phyloP scores from a whole-genome alignment of 2,329 filamentous ascomycete species.

The Calonectria hongkongensis region DNA sequence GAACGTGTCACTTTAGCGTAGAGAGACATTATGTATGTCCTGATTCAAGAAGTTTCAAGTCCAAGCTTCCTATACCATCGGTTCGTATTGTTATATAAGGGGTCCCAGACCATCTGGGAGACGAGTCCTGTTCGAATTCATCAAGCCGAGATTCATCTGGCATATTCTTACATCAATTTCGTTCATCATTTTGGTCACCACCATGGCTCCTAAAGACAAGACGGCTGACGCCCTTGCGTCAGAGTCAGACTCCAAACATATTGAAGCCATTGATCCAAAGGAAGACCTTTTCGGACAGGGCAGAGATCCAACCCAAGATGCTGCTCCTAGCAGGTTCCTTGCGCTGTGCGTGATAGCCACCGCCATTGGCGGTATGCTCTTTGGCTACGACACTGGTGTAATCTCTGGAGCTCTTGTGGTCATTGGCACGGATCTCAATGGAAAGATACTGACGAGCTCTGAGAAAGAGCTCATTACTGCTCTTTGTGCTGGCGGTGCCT shows the following conservation, averaged over 20 bases:
- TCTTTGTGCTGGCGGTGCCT: slow-evolving; percentile 47
- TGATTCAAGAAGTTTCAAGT: background rate
- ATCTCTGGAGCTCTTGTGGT: slow-evolving; percentile 68
- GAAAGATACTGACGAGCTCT: slow-evolving; percentile 17
- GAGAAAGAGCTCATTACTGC: slow-evolving; percentile 48
- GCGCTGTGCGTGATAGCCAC: slow-evolving; percentile 42
- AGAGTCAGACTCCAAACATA: background rate
- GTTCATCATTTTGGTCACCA: background rate
- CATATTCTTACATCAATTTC: background rate
- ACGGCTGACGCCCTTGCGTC: background rate
- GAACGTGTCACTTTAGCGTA: background rate
- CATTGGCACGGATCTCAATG: slow-evolving; percentile 54
- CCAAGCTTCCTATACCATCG: background rate
- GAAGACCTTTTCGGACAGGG: background rate
- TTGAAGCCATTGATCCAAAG: background rate
- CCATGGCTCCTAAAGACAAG: background rate
- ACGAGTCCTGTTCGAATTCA: background rate
- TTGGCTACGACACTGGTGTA: slow-evolving; percentile 69
- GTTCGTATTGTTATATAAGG: background rate
- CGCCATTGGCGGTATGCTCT: slow-evolving; percentile 47
- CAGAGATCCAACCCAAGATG: background rate
- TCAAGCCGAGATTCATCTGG: background rate
- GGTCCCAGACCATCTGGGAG: background rate
- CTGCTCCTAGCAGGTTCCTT: background rate
- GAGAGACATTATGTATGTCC: background rate